These are phyloP conservation scores for Chrysanthemum lavandulifolium DNA, from an alignment of 129 eudicot species.

Conservation along the genomic window DNA sequence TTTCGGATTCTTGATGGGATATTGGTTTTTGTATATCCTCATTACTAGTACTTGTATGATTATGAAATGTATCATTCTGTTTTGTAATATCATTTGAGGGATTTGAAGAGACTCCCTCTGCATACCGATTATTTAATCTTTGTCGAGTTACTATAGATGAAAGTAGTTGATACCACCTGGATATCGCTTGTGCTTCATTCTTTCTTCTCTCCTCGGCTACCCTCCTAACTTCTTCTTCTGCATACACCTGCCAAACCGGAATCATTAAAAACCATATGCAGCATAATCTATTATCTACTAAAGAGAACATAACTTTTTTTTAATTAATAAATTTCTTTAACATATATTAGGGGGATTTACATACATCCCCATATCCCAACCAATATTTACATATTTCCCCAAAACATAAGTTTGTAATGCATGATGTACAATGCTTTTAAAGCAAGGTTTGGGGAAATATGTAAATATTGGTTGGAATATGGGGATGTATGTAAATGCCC, in stretches of 20 bases:
- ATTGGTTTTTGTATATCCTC: constrained; percentile 20
- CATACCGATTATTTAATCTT: constrained; percentile 62
- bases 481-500: too few relatives aligned
- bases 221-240: constrained; percentile 77
- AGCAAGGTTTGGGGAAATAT: too few relatives aligned
- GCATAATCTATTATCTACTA: not conserved
- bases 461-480: too few relatives aligned
- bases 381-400: too few relatives aligned
- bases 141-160: constrained; percentile 86
- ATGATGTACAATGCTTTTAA: too few relatives aligned
- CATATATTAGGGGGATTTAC: too few relatives aligned
- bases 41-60: constrained; percentile 3
- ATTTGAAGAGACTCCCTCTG: constrained; percentile 35
- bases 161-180: constrained; percentile 95
- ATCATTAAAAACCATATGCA: not conserved
- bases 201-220: constrained; percentile 66
- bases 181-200: constrained; percentile 68
- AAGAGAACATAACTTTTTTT: not conserved
- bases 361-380: too few relatives aligned
- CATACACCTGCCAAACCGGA: constrained; percentile 59
- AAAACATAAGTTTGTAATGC: too few relatives aligned
- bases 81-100: constrained; percentile 16
- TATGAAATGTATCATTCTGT: constrained; percentile 14
- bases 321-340: not conserved
- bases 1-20: constrained; percentile 26